Conservation (phyloP, 768 basidiomycete genomes). For the Gyrodon lividus region DNA sequence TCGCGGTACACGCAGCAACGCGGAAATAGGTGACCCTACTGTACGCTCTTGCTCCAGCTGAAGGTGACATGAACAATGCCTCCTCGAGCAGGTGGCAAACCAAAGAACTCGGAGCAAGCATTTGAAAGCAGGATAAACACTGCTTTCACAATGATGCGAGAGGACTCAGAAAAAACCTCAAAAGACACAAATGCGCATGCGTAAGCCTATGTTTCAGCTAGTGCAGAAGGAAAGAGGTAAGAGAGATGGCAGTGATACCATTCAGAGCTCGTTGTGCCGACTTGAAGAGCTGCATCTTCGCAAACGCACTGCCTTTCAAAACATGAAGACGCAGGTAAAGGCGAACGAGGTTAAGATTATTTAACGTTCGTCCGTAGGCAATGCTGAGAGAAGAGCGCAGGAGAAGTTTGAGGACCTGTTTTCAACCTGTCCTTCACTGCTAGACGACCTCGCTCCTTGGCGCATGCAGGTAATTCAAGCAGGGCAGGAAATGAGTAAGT, state of each 20-base stretch:
- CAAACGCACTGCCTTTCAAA: slow-evolving; percentile 8
- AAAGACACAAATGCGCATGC: slow-evolving; percentile 29
- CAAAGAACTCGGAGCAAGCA: slow-evolving; percentile 15
- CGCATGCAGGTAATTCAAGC: slow-evolving; percentile 32
- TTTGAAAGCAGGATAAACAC: slow-evolving; percentile 20
- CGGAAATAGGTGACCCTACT: slow-evolving; percentile 13
- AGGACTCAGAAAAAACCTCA: slow-evolving; percentile 8
- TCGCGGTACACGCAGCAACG: background rate
- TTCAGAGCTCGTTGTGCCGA: slow-evolving; percentile 17
- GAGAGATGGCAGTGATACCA: slow-evolving; percentile 17
- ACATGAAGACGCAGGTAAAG: slow-evolving; percentile 6
- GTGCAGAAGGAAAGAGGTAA: background rate
- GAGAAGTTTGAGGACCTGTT: slow-evolving; percentile 22
- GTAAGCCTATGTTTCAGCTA: slow-evolving; percentile 18
- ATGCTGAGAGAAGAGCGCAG: slow-evolving; percentile 14
- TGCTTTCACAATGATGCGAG: slow-evolving; percentile 16
- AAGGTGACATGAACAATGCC: background rate
- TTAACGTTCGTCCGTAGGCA: background rate
- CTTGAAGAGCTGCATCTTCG: slow-evolving; percentile 22
- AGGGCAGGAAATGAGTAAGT: slow-evolving; percentile 35
- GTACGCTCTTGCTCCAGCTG: background rate
- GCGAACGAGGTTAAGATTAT: slow-evolving; percentile 16
- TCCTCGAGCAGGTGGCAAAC: background rate
- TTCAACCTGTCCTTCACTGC: slow-evolving; percentile 22
- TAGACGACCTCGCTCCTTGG: slow-evolving; percentile 34